These are phyloP conservation scores for Malbranchea zuffiana DNA, from an alignment of 2,329 filamentous ascomycete species.

Conservation along the genomic window DNA sequence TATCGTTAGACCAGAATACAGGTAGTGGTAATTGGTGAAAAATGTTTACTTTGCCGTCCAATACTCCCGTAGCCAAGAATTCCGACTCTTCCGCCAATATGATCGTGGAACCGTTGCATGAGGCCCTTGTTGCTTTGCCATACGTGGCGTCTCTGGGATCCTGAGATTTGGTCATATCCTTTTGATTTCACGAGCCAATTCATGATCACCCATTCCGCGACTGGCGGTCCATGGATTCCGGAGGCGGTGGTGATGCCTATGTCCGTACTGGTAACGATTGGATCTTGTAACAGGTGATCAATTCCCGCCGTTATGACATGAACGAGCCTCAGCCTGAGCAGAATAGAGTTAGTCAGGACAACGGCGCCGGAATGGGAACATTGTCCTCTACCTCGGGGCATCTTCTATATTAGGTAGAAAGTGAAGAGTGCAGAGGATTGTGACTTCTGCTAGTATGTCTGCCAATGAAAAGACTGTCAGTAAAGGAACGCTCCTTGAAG, in stretches of 20 bases:
- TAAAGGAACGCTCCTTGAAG: background rate
- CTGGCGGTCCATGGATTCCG: slow-evolving; percentile 52
- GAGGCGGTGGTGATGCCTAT: slow-evolving; percentile 46
- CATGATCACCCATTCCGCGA: slow-evolving; percentile 56
- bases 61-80: slow-evolving; percentile 54
- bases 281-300: slow-evolving; percentile 44
- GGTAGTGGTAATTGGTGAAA: background rate
- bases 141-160: slow-evolving; percentile 45
- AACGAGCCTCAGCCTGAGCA: slow-evolving; percentile 37
- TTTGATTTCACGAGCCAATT: slow-evolving; percentile 50
- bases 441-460: slow-evolving; percentile 34
- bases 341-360: slow-evolving; percentile 3
- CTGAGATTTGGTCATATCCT: slow-evolving; percentile 43
- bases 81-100: slow-evolving; percentile 48
- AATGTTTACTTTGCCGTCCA: slow-evolving; percentile 44
- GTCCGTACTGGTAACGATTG: slow-evolving; percentile 42
- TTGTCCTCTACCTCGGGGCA: slow-evolving; percentile 20
- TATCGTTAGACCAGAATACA: no score
- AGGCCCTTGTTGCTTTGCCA: slow-evolving; percentile 38
- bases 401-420: slow-evolving; percentile 28
- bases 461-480: slow-evolving; percentile 6
- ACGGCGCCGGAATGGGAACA: slow-evolving; percentile 8
- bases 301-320: slow-evolving; percentile 49
- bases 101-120: slow-evolving; percentile 37
- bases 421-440: slow-evolving; percentile 40